Evolutionary conservation across 2,329 filamentous ascomycete genomes (phyloP), one percentile per base, ranked within the genome.

Genomic region (Fusarium sarcochroum): DNA sequence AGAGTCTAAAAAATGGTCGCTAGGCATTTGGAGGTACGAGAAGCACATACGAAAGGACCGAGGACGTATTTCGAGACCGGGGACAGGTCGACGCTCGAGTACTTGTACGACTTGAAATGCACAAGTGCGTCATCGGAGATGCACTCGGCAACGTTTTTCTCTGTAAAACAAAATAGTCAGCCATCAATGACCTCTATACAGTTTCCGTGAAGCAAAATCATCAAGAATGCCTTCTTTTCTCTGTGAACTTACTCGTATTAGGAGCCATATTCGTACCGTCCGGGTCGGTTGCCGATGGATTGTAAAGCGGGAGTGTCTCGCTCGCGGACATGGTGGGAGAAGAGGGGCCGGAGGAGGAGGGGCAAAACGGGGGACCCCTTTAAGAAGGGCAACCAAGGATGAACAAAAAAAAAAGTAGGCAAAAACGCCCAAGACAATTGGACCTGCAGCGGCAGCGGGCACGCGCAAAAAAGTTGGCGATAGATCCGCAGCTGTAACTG

Each of bases 41-140:
- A 47, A 44, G 25, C 46, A 82, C 91, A 79, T 91, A 98, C 96
- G 84, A 97, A 99, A 77, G 97, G 95, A 73, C 91, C 92, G 50
- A 99, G 87, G 77, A 99, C 93, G 81, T 98, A 97, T 80, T 94
- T 89, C 58, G 96, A 98, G 62, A 98, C 89, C 66, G 92, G 91
- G 50, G 94, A 98, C 82, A 97, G 95, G 85, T 99, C 96, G 80
- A 99, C 94, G 75, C 92, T 93, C 73, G 94, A 97, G 82, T 99
- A 99, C 79, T 98, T 97, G 89, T 99, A 99, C 63, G 91, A 90
- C 81, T 94, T 96, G 74, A 99, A 90, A 79, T 98, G 94, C 63
- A 92, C 86, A 72, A 99, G 88, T 55, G 93, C 93, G 76, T 98
- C 94, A 75, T 97, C 93, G 27, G 94, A 97, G 72, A 98, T 84